Conservation (phyloP, 768 basidiomycete genomes). For the Auriculariales sp. region DNA sequence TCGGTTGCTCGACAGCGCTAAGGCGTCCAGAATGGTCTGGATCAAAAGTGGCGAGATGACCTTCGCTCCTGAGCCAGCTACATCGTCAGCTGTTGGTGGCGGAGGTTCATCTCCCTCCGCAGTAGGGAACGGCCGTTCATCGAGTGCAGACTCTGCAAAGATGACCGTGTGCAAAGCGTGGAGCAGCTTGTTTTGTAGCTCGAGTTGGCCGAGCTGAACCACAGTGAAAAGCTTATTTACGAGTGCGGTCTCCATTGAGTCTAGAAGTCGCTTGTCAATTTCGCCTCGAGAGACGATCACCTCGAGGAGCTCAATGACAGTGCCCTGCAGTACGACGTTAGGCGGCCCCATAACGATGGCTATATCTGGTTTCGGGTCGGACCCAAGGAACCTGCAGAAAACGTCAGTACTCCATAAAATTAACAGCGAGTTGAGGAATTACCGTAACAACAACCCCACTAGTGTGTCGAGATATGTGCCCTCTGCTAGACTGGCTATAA, state of each 20-base stretch:
- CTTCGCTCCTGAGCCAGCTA: background rate
- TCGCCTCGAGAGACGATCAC: constrained; percentile 73
- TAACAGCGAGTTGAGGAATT: constrained; percentile 8
- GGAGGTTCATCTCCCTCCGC: constrained; percentile 3
- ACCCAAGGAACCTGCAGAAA: constrained; percentile 49
- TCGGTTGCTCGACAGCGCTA: constrained; percentile 52
- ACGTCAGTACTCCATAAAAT: constrained; percentile 1
- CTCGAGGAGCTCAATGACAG: constrained; percentile 70
- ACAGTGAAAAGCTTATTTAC: constrained; percentile 62
- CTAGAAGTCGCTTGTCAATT: constrained; percentile 40
- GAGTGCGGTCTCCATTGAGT: constrained; percentile 53
- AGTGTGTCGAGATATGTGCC: constrained; percentile 66
- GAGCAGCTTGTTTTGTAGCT: constrained; percentile 86
- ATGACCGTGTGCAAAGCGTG: constrained; percentile 82
- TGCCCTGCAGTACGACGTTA: constrained; percentile 57
- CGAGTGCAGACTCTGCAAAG: constrained; percentile 24
- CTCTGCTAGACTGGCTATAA: constrained; percentile 29
- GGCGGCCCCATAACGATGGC: constrained; percentile 38
- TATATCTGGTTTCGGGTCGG: constrained; percentile 47
- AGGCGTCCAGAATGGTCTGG: constrained; percentile 69
- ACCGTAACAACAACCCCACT: constrained; percentile 63
- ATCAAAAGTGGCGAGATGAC: constrained; percentile 57
- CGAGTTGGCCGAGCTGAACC: constrained; percentile 53
- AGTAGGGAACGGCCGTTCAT: background rate
- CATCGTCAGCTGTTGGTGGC: constrained; percentile 16